Evolutionary conservation across 805 yeast genomes (phyloP).

Genomic region (Danielia oregonensis): DNA sequence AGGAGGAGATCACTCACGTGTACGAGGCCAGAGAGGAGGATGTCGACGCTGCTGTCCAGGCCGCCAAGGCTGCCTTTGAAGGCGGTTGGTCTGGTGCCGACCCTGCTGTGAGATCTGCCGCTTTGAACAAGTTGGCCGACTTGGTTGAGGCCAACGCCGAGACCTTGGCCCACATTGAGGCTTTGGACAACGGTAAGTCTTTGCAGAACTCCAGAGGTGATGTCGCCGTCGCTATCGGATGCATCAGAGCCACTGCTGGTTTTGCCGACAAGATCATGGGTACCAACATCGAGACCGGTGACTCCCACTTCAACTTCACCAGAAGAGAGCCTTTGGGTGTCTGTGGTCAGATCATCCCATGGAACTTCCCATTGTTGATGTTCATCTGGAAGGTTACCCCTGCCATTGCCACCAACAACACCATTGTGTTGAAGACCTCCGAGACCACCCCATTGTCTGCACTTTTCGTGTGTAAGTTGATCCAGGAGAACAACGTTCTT

Average conservation of each 20-base stretch:
- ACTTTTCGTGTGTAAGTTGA: constrained; percentile 63
- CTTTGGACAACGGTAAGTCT: constrained; percentile 90
- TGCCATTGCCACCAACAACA: constrained; percentile 86
- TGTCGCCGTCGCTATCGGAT: constrained; percentile 62
- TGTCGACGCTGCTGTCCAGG: constrained; percentile 79
- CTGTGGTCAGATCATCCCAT: constrained; percentile 93
- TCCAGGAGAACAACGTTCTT: constrained; percentile 72
- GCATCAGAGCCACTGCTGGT: constrained; percentile 83
- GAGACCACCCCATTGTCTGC: constrained; percentile 92
- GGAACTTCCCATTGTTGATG: constrained; percentile 96
- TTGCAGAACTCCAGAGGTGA: constrained; percentile 68
- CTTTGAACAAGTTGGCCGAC: constrained; percentile 70
- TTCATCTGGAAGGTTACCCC: constrained; percentile 95
- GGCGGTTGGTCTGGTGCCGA: constrained; percentile 63
- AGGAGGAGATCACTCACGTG: constrained; percentile 62
- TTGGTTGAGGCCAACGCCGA: constrained; percentile 70
- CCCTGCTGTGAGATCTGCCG: constrained; percentile 63
- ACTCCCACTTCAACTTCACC: constrained; percentile 69
- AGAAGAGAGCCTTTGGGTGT: constrained; percentile 92
- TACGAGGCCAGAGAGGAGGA: constrained; percentile 78
- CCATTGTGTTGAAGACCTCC: constrained; percentile 84
- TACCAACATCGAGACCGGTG: constrained; percentile 69
- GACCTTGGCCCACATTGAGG: constrained; percentile 72
- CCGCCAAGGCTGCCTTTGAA: constrained; percentile 77
- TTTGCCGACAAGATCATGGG: constrained; percentile 88